Conservation (phyloP, 2,329 filamentous ascomycete genomes). For the Exophiala viscosa region DNA sequence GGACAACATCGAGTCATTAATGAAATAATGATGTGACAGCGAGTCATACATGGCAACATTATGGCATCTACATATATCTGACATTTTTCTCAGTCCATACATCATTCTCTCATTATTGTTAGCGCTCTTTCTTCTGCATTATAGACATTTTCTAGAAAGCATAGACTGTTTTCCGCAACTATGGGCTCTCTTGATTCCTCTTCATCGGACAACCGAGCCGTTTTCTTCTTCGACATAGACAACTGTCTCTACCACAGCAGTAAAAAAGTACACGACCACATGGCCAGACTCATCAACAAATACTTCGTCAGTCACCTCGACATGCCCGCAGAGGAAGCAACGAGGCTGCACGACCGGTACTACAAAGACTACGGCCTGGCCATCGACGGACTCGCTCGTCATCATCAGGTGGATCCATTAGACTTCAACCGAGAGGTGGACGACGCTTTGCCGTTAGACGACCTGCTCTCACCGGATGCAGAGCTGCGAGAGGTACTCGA, state of each 20-base stretch:
- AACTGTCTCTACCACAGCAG: constrained; percentile 94
- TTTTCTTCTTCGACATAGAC: constrained; percentile 89
- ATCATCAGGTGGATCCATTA: constrained; percentile 91
- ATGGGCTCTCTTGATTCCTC: constrained; percentile 16
- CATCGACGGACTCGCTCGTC: constrained; percentile 86
- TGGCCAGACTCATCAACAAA: constrained; percentile 75
- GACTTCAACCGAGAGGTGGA: constrained; percentile 95
- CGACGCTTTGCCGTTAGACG: constrained; percentile 84
- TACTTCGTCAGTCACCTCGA: constrained; percentile 68
- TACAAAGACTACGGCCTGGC: constrained; percentile 96
- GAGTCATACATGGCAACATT: too few species aligned
- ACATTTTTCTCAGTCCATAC: too few species aligned
- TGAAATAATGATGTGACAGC: too few species aligned
- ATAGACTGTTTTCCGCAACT: not conserved
- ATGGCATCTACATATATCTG: too few species aligned
- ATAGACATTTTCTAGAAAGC: too few species aligned
- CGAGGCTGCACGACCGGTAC: constrained; percentile 81
- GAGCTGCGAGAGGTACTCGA: constrained; percentile 70
- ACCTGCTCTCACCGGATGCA: constrained; percentile 74
- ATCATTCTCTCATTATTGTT: too few species aligned
- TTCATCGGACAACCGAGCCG: constrained; percentile 27
- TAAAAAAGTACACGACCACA: constrained; percentile 78
- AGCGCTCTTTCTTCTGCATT: too few species aligned
- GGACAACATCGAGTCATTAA: too few species aligned
- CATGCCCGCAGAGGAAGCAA: constrained; percentile 72